phyloP scores from a whole-genome alignment of 768 basidiomycete species.

The Neoboletus subvelutipes region DNA sequence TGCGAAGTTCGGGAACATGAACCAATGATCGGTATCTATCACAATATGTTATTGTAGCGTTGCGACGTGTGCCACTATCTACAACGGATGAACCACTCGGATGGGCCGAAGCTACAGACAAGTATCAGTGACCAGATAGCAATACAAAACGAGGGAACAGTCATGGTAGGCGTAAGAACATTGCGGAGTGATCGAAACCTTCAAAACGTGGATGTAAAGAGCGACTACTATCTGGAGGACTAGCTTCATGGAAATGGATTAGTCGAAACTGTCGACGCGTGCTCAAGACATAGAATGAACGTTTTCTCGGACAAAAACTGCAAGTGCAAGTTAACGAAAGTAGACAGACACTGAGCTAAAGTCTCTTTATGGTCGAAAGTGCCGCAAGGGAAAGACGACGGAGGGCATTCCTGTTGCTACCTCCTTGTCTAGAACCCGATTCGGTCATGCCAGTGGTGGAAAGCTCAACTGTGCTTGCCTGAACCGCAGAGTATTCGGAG shows the following conservation, averaged over 20 bases:
- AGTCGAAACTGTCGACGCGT: neutral
- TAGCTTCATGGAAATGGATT: neutral
- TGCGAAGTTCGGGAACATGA: neutral
- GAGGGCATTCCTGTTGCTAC: slow-evolving; percentile 21
- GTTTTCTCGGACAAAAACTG: slow-evolving; percentile 1
- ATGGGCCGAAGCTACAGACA: neutral
- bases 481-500: slow-evolving; percentile 26
- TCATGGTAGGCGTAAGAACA: neutral
- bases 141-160: slow-evolving; percentile 20
- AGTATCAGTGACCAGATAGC: neutral
- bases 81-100: neutral
- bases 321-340: neutral
- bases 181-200: neutral
- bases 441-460: slow-evolving; percentile 7
- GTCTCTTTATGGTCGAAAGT: slow-evolving; percentile 30
- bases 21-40: neutral
- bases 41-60: neutral
- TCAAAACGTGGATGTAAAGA: slow-evolving; percentile 8
- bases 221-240: neutral
- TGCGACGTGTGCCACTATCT: neutral
- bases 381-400: slow-evolving; percentile 33
- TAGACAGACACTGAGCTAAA: slow-evolving; percentile 3
- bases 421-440: slow-evolving; percentile 13
- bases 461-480: slow-evolving; percentile 11
- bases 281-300: slow-evolving; percentile 10